Base-by-base conservation (phyloP, 1,139 yeast species). In the Hansenula sp. region DNA sequence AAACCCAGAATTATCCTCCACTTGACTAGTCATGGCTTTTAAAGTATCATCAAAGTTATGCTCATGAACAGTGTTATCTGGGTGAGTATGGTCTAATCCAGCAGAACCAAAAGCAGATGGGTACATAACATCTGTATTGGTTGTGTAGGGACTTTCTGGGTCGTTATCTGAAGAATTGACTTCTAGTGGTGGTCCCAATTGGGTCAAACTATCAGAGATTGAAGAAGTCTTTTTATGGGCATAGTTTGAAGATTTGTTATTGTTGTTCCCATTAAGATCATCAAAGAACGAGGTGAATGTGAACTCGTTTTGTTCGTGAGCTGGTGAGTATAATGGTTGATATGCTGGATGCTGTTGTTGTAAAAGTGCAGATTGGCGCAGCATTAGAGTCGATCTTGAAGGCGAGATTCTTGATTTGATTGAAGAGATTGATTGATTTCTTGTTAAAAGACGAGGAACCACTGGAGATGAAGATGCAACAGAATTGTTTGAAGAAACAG, bases 101-200 rank as follows among this genome's bases (percentile, higher is more conserved):
- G 10, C 40, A 37, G n/a, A 11, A 29, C 33, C 33, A 31, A 38
- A 30, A 2, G 47, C 50, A 25, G 41, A 42, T 21, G 47, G 46
- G 5, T 47, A 44, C 18, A 42, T 33, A 21, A 30, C 31, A 17
- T 35, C 41, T 17, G 39, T 32, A 13, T 42, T 37, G 25, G 41
- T 13, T 9, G 42, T 29, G 5, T 34, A 27, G 27, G 41, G 39
- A 35, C 33, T 30, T 36, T 43, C 44, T 24, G 43, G 36, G 38
- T 42, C 47, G 12, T 50, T 47, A 24, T 42, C 41, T 9, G 47
- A 48, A 19, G 43, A 47, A 27, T 41, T 48, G 43, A 52, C 47
- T 3, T 54, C 57, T 17, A 57, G 30, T 8, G 59, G 55, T 6
- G 60, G 59, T 1, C 59, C 60, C 18, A 57, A 28, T 16, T 36